Evolutionary conservation across 176 grass and related monocot species (phyloP), one percentile per base, ranked within the genome.

Genomic region (Carex cristatella): DNA sequence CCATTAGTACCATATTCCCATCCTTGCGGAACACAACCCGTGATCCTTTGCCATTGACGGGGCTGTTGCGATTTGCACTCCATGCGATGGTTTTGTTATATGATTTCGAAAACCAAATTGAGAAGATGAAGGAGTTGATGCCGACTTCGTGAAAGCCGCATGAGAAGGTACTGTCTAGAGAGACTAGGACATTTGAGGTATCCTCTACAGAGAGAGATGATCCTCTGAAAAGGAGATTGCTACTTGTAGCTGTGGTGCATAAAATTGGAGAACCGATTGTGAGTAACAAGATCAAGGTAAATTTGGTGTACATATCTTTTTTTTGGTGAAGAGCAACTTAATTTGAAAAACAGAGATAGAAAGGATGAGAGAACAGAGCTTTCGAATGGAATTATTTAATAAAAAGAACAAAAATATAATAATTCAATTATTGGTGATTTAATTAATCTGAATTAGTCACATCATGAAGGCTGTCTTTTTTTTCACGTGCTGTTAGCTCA

Each of bases 41-140:
- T 1, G 92, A 91, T 0, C 62, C 46, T 44, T 85, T 16, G 68
- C 92, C 89, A 66, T 87, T 91, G n/a, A 94, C 89, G 0, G 80
- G 76, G 54, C 19, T 58, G 77, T 61, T 73, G 14, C 61, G 86
- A 57, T 89, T 94, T 27, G 89, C 92, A 62, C 84, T 87, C 92
- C 91, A 93, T 73, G 84, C 85, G 69, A 86, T 65, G 28, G 91
- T 83, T 32, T 49, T 86, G 13, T 87, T 3, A 54, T 33, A 23
- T 2, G 53, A 48, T 79, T 49, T 75, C 14, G 86, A 86, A 73
- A 85, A 93, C 89, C 89, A 91, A 79, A 93, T 69, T 69, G 91
- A 93, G 77, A 93, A 93, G 81, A 77, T 65, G 70, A 58, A 94
- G 73, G 90, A 80, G 81, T 93, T 93, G 10, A 56, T 57, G 57